Evolutionary conservation across 2,329 filamentous ascomycete genomes (phyloP).

Genomic region (Botrytis squamosa): DNA sequence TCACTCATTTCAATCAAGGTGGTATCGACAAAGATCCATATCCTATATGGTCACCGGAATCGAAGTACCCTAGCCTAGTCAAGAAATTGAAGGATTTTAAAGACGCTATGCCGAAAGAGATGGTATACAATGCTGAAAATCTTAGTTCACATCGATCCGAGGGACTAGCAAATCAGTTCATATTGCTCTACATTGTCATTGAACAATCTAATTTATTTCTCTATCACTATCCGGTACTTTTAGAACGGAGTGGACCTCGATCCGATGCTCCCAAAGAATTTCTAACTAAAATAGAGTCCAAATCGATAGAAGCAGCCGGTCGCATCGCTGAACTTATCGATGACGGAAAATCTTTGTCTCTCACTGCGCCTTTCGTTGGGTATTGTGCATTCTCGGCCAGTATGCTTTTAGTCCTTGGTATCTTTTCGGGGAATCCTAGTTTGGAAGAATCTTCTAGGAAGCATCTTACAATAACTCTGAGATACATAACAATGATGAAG

Average conservation of each 20-base stretch:
- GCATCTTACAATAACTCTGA: constrained; percentile 83
- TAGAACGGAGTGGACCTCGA: constrained; percentile 59
- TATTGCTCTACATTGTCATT: constrained; percentile 86
- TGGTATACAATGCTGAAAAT: constrained; percentile 80
- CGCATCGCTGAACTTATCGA: constrained; percentile 81
- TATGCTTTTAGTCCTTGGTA: constrained; percentile 89
- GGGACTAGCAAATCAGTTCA: constrained; percentile 83
- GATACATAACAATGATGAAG: constrained; percentile 92
- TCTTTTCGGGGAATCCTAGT: constrained; percentile 78
- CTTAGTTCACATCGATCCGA: constrained; percentile 81
- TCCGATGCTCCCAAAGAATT: constrained; percentile 68
- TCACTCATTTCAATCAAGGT: constrained; percentile 87
- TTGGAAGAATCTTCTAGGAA: constrained; percentile 77
- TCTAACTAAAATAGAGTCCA: constrained; percentile 69
- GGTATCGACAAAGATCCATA: constrained; percentile 75
- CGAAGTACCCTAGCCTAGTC: constrained; percentile 69
- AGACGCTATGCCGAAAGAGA: constrained; percentile 62
- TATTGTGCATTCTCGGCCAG: constrained; percentile 94
- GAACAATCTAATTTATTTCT: constrained; percentile 90
- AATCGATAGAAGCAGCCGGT: constrained; percentile 80
- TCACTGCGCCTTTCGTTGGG: constrained; percentile 88
- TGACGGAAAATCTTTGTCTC: constrained; percentile 74
- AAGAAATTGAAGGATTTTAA: constrained; percentile 70
- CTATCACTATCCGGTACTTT: constrained; percentile 75
- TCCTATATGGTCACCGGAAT: constrained; percentile 81